Percentiles rank a stretch among this genome's conserved stretches.
phyloP scores from a whole-genome alignment of 192 early-diverging fungal genomes.

The Lobosporangium transversale region DNA sequence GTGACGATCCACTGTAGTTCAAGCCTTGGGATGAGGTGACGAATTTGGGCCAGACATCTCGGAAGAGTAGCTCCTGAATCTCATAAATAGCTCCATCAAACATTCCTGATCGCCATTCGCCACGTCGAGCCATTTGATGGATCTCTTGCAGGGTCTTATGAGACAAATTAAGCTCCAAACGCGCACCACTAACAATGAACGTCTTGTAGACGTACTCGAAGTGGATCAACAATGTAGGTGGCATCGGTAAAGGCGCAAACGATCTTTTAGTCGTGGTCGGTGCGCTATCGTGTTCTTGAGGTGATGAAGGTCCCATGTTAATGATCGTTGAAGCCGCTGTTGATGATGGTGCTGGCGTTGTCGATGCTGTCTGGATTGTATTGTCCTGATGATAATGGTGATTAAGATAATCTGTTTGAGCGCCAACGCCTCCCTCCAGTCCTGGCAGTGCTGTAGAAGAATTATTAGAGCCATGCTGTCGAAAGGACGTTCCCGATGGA shows the following conservation, averaged over 20 bases:
- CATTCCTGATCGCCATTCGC: conserved; percentile 39
- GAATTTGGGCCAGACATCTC: conserved; percentile 52
- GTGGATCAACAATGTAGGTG: conserved; percentile 40
- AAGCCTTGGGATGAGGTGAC: conserved; percentile 45
- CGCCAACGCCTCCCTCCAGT: conserved; percentile 16
- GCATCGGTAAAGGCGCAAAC: conserved; percentile 37
- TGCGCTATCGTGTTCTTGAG: not conserved
- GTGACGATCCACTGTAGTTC: conserved; percentile 1
- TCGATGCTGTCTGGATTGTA: not conserved
- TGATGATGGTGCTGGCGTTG: not conserved
- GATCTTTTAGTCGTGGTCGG: not conserved
- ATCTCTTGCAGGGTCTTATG: conserved; percentile 25
- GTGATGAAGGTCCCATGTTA: not conserved
- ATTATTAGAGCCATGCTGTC: conserved; percentile 12
- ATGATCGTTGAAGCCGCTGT: no score
- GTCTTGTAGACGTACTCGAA: conserved; percentile 51
- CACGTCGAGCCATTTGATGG: conserved; percentile 17
- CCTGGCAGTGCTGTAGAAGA: conserved; percentile 15
- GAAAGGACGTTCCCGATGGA: conserved; percentile 26
- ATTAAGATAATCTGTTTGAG: not conserved
- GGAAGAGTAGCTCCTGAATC: conserved; percentile 45
- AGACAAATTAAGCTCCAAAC: conserved; percentile 46
- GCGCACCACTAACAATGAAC: conserved; percentile 28
- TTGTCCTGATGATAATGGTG: not conserved
- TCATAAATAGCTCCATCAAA: conserved; percentile 43